Evolutionary conservation across 2,329 filamentous ascomycete species (phyloP), one percentile per base, ranked within the genome.

Genomic region (Aspergillus pseudoglaucus): DNA sequence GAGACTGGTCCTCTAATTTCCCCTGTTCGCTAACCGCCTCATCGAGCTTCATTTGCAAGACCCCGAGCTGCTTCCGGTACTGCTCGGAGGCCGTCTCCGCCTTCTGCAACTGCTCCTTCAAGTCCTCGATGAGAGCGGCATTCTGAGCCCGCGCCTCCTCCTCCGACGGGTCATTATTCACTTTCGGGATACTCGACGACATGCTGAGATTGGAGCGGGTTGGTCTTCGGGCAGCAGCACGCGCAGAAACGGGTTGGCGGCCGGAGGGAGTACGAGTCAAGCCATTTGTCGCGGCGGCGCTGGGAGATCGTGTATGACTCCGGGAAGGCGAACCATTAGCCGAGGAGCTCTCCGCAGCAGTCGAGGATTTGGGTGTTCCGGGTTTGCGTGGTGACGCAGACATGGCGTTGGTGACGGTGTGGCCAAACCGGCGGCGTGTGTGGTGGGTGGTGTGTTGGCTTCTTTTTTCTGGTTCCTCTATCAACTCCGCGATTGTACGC

Each of bases 11-110:
- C 67, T 98, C 93, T 32, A 96, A 74, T 70, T 87, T 88, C 46
- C 81, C 81, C 61, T 95, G 90, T 66, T 96, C 90, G 57, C 82
- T 81, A 49, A 86, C 72, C 41, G 89, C 82, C 57, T 97, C 91
- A 63, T 97, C 90, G 6, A 97, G 78, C 59, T 88, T 83, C 55
- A 86, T 80, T 70, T 95, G 89, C 55, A 97, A 73, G 41, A 95
- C 84, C 50, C 93, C 87, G 47, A 84, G 75, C 71, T 96, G 89
- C 68, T 90, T 91, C 71, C 86, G 83, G 66, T 84, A 85, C 60
- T 90, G 84, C 58, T 93, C 88, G 0, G 86, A 86, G 35, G 81
- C 75, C 44, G 76, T 79, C 70, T 96, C 91, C 18, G 90, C 87
- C 67, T 85, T 88, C 60, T 87, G 81, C 44, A 96, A 76, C 48